Evolutionary conservation across 1,284 basidiomycete species (phyloP), one percentile per base, ranked within the genome.

Genomic region (Moesziomyces sp.): DNA sequence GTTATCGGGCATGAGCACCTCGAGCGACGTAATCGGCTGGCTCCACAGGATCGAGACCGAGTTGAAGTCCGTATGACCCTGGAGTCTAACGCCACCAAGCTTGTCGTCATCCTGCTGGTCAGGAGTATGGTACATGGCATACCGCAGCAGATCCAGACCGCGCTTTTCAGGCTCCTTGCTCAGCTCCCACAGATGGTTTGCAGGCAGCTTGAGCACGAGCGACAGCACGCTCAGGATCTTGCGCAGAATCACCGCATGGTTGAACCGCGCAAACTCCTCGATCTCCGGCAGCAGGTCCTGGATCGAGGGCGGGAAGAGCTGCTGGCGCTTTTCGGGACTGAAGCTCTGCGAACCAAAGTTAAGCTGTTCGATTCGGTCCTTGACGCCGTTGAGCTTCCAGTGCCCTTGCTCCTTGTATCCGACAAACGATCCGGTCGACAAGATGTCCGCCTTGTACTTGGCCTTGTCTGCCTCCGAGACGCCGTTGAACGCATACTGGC

Each of bases 51-150:
- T 80, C 21, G 84, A 84, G 44, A 85, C 85, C 28, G 77, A 67
- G 48, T 86, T 85, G 65, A 85, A 86, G 58, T 86, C 86, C 35
- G 85, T 85, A 64, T 86, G 86, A n/a, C 85, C 85, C 74, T 86
- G 85, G 49, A 86, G 80, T 0, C 85, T 68, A 0, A 86, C 78
- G 3, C 85, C 85, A n/a, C 83, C 84, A n/a, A 84, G 68, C 13
- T 79, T 70, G 23, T 82, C 74, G 30, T 81, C 74, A 10, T 85
- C 85, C 33, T 58, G 59, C 61, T 83, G 71, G 26, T 78, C 68
- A 3, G 85, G 84, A 0, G 85, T 84, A 54, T 84, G 84, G 80
- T 86, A 86, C 26, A 86, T 75, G 10, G 85, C 85, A 49, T 86
- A 86, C 1, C 86, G 80, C 51, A 86, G 81, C 54, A 86, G 83